Evolutionary conservation across 2,329 filamentous ascomycete genomes (phyloP).

Genomic region (Calonectria pseudoreteaudii): DNA sequence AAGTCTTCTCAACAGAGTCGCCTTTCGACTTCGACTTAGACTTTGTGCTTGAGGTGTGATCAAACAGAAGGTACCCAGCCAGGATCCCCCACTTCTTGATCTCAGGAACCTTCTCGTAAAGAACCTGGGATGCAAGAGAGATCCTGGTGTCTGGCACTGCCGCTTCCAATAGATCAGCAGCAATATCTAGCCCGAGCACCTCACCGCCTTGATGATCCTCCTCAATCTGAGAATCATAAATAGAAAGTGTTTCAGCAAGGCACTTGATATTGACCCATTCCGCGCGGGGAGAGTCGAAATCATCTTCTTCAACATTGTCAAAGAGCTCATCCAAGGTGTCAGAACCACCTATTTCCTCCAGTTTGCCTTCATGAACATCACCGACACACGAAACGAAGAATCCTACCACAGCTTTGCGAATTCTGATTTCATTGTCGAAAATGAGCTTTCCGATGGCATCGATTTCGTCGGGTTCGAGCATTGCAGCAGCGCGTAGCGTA

Average conservation of each 20-base stretch:
- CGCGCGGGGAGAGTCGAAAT: slow-evolving; percentile 79
- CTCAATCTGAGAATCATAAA: slow-evolving; percentile 80
- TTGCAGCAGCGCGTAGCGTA: slow-evolving; percentile 82
- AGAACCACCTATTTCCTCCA: slow-evolving; percentile 86
- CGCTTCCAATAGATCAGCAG: slow-evolving; percentile 69
- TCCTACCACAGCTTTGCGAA: slow-evolving; percentile 87
- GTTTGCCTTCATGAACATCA: slow-evolving; percentile 81
- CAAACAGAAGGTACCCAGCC: slow-evolving; percentile 90
- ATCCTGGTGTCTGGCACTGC: slow-evolving; percentile 82
- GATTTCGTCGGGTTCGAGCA: slow-evolving; percentile 92
- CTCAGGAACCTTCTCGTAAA: slow-evolving; percentile 85
- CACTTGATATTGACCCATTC: slow-evolving; percentile 95
- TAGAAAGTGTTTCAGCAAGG: slow-evolving; percentile 83
- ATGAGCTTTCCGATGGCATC: slow-evolving; percentile 89
- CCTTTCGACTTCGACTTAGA: slow-evolving; percentile 63
- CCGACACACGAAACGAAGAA: slow-evolving; percentile 93
- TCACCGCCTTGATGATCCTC: slow-evolving; percentile 63
- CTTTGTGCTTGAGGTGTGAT: slow-evolving; percentile 78
- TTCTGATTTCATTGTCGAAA: slow-evolving; percentile 85
- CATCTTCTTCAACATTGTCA: slow-evolving; percentile 77
- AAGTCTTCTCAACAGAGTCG: slow-evolving; percentile 66
- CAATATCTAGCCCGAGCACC: slow-evolving; percentile 60
- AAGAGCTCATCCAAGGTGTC: slow-evolving; percentile 80
- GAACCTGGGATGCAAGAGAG: slow-evolving; percentile 84
- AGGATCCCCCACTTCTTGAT: slow-evolving; percentile 89